Percentiles rank a stretch among this genome's conserved stretches.
Conservation (phyloP, 176 grass and related monocot species). For the Juncus inflexus region DNA sequence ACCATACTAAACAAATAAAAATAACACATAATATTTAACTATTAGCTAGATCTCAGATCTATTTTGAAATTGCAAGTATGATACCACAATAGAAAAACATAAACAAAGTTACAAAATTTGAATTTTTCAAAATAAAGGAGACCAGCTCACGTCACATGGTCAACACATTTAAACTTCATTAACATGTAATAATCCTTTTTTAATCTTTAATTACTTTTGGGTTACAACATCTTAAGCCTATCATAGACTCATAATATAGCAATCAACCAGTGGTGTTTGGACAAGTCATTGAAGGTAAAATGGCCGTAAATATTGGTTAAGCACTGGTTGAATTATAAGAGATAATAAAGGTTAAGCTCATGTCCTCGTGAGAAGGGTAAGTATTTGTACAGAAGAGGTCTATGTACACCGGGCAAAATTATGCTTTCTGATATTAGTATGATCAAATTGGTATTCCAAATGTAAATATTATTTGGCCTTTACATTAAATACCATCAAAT, state of each 20-base stretch:
- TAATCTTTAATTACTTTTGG: neutral
- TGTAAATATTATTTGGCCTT: too few species aligned
- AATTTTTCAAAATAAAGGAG: neutral
- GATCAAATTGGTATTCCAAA: too few species aligned
- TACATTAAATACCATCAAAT: too few species aligned
- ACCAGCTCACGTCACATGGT: constrained; percentile 21
- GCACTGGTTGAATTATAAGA: neutral
- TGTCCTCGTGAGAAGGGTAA: constrained; percentile 1
- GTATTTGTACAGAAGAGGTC: neutral
- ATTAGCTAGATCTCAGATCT: constrained; percentile 15
- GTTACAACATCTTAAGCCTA: too few species aligned
- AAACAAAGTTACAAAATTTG: neutral
- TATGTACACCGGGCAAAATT: neutral
- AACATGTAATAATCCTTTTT: neutral
- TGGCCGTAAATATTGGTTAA: neutral
- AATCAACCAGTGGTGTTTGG: neutral
- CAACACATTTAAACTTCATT: constrained; percentile 3
- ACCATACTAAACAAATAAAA: neutral
- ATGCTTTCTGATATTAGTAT: too few species aligned
- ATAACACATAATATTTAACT: neutral
- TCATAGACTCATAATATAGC: neutral
- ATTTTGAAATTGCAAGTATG: neutral
- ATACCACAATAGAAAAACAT: neutral
- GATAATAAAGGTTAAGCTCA: neutral
- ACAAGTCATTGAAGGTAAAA: neutral